A percentile compares a stretch with the other conserved stretches of the same genome.
Evolutionary conservation across 2,329 filamentous ascomycete genomes (phyloP).

Genomic region (Curvularia verruculosa): DNA sequence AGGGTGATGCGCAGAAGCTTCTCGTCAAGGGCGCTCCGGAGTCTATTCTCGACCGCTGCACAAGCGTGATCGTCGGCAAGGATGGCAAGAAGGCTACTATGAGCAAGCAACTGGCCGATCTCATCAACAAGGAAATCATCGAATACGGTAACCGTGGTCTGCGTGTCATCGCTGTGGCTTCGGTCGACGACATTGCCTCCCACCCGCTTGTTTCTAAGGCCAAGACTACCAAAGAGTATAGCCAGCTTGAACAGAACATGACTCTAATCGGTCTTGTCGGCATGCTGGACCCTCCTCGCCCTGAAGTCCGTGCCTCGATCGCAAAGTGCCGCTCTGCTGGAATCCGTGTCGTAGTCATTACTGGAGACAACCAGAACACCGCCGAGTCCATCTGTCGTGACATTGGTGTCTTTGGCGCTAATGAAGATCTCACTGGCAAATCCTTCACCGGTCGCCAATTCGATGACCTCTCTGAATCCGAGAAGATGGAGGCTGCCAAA

Average conservation of each 20-base stretch:
- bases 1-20: slow-evolving; percentile 73
- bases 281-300: slow-evolving; percentile 95
- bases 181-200: slow-evolving; percentile 74
- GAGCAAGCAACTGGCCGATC: slow-evolving; percentile 68
- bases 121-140: slow-evolving; percentile 79
- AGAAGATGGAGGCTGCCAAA: slow-evolving; percentile 84
- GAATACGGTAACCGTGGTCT: slow-evolving; percentile 92
- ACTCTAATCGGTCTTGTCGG: slow-evolving; percentile 91
- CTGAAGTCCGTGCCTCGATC: slow-evolving; percentile 87
- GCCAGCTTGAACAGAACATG: slow-evolving; percentile 88
- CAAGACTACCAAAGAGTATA: slow-evolving; percentile 82
- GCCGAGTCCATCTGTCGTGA: slow-evolving; percentile 97
- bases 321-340: slow-evolving; percentile 88
- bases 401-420: slow-evolving; percentile 86
- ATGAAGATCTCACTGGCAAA: slow-evolving; percentile 86
- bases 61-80: slow-evolving; percentile 76
- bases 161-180: slow-evolving; percentile 91
- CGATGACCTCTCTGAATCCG: slow-evolving; percentile 76
- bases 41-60: slow-evolving; percentile 90
- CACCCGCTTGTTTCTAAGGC: slow-evolving; percentile 75
- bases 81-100: slow-evolving; percentile 79
- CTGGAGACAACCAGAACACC: slow-evolving; percentile 96
- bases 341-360: slow-evolving; percentile 97
- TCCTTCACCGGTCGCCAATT: slow-evolving; percentile 96
- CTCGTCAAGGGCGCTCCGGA: slow-evolving; percentile 97